Evolutionary conservation across 495 filamentous ascomycete genomes (phyloP).

Genomic region (Tuber microsphaerosporum): DNA sequence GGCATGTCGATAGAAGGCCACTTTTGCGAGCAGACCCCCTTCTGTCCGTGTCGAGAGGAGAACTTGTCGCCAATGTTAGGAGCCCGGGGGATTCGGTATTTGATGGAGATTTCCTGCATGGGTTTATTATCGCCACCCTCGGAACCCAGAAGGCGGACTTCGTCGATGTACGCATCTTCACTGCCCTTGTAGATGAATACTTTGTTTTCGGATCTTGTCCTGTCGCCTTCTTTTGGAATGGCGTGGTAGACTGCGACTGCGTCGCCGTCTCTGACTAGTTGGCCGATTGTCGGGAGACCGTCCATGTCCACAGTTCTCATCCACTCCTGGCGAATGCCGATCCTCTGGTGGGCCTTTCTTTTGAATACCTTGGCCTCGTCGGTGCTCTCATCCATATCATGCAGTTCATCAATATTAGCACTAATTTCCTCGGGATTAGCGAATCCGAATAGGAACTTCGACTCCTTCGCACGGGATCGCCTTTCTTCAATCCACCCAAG

Average conservation of each 20-base stretch:
- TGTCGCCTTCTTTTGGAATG: constrained; percentile 68
- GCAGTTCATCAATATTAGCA: constrained; percentile 44
- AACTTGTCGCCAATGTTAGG: constrained; percentile 98
- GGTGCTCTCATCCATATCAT: constrained; percentile 42
- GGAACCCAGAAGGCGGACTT: constrained; percentile 66
- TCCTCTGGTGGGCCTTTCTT: constrained; percentile 43
- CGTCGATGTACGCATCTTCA: constrained; percentile 81
- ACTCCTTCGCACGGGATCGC: constrained; percentile 49
- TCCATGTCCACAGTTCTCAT: constrained; percentile 71
- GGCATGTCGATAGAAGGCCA: constrained; percentile 94
- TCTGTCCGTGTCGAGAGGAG: constrained; percentile 94
- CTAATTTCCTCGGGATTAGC: constrained; percentile 30
- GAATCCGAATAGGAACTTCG: constrained; percentile 37
- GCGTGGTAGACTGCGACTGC: constrained; percentile 80
- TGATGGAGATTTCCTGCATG: constrained; percentile 77
- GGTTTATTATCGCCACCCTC: constrained; percentile 69
- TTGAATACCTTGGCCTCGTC: constrained; percentile 24
- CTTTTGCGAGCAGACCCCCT: constrained; percentile 94
- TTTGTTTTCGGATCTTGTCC: constrained; percentile 64
- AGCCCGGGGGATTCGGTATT: constrained; percentile 79
- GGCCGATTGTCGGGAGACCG: constrained; percentile 73
- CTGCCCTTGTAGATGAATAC: constrained; percentile 85
- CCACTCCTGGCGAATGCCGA: constrained; percentile 55
- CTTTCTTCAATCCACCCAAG: constrained; percentile 69
- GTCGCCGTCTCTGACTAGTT: constrained; percentile 67